A percentile compares a stretch with the other conserved stretches of the same genome.
phyloP scores from a whole-genome alignment of 306 rosid species.

The Begonia masoniana region DNA sequence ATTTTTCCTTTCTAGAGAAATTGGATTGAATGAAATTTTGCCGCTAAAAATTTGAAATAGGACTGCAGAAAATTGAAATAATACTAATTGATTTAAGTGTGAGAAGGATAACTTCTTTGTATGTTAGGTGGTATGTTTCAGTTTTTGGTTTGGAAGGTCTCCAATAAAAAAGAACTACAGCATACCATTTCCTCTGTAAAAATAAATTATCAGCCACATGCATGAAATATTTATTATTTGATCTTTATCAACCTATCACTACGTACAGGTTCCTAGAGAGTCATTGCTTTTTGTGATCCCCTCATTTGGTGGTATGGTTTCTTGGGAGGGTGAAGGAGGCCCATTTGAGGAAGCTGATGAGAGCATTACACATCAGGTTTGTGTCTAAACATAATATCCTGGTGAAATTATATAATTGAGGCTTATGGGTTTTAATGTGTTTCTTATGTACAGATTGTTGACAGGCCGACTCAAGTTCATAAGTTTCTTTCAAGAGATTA shows the following conservation, averaged over 20 bases:
- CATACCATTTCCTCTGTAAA: too few species aligned
- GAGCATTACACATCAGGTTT: conserved; percentile 76
- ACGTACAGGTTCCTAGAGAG: conserved; percentile 73
- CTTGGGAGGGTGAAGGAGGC: conserved; percentile 89
- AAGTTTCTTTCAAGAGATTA: conserved; percentile 64
- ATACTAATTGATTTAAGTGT: too few species aligned
- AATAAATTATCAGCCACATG: too few species aligned
- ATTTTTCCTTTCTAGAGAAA: too few species aligned
- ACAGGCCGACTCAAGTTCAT: conserved; percentile 62
- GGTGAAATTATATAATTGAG: background rate
- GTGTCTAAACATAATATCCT: conserved; percentile 5
- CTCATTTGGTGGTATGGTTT: conserved; percentile 85
- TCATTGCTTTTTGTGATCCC: conserved; percentile 76
- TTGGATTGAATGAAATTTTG: too few species aligned
- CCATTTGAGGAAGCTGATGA: conserved; percentile 71
- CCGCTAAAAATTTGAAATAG: too few species aligned
- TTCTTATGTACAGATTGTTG: conserved; percentile 52
- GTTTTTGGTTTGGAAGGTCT: too few species aligned
- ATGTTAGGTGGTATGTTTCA: too few species aligned
- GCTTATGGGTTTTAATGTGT: background rate
- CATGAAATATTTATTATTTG: background rate
- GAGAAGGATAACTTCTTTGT: too few species aligned
- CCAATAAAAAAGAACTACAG: too few species aligned
- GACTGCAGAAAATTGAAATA: too few species aligned
- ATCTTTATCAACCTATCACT: background rate